Evolutionary conservation across 306 rosid species (phyloP), one percentile per base, ranked within the genome.

Genomic region (Corylus avellana): DNA sequence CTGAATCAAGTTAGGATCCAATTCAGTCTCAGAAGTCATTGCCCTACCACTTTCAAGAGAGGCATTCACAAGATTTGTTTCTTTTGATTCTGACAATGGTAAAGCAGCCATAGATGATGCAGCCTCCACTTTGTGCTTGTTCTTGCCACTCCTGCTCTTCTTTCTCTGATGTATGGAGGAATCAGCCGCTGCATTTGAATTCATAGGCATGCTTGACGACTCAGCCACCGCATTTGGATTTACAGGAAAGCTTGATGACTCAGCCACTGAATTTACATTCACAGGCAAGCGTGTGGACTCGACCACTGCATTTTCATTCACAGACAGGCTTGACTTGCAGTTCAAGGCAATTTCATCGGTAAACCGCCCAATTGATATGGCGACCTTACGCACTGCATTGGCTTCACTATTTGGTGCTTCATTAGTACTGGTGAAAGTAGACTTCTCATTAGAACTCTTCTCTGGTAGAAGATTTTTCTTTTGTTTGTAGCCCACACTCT

Each of bases 91-190:
- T 50, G 75, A 76, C 12, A 78, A 77, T 74, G 85, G 79, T 58
- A 66, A 25, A 61, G 89, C 76, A 74, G 84, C 80, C 44, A 73
- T 49, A 42, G 77, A 70, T 46, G 84, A 84, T 73, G 79, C 69
- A 50, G 79, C 90, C 44, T 93, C 97, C 61, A 82, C 80, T 82
- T 82, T 91, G 68, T 85, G 91, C 87, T 88, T 92, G 85, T 79
- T 88, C 90, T 81, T 95, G 47, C 81, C 85, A 88, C 53, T 90
- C 88, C 86, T 85, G 78, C 48, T 83, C 84, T 90, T 95, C 94
- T 84, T 93, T 91, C 89, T 90, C 67, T 79, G 82, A 76, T 85
- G 81, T 50, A 78, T 79, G 51, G 90, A 85, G 50, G 92, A 73
- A 74, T 86, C 95, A 17, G 72, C 77, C 68, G 72, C 62, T 58